phyloP scores from a whole-genome alignment of 345 rosid genomes.

The Rhizophora mangle region DNA sequence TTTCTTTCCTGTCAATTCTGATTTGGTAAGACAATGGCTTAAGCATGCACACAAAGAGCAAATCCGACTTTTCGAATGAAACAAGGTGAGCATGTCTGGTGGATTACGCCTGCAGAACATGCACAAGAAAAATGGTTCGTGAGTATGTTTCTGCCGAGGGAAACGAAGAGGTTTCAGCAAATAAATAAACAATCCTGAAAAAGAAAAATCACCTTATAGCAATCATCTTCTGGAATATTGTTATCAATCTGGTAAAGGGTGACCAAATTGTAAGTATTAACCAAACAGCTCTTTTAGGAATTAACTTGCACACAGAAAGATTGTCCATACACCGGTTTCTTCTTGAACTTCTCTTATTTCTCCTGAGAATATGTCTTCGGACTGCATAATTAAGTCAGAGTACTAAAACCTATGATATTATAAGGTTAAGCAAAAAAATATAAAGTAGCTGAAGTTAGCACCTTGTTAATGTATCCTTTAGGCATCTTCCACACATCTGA shows the following conservation, averaged over 20 bases:
- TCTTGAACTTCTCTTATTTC: slow-evolving; percentile 57
- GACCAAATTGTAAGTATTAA: background rate
- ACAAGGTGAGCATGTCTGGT: slow-evolving; percentile 44
- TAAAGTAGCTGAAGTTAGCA: background rate
- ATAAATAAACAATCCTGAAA: background rate
- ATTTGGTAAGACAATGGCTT: slow-evolving; percentile 43
- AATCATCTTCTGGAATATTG: slow-evolving; percentile 31
- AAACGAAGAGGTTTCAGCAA: no score
- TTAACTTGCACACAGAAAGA: background rate
- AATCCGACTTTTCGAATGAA: slow-evolving; percentile 50
- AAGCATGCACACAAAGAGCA: slow-evolving; percentile 47
- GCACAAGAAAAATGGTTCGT: background rate
- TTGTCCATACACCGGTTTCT: slow-evolving; percentile 49
- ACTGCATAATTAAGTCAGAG: slow-evolving; percentile 20
- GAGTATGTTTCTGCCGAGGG: no score
- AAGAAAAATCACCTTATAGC: slow-evolving; percentile 40
- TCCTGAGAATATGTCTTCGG: slow-evolving; percentile 50
- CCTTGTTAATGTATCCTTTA: slow-evolving; percentile 52
- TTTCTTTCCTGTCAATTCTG: slow-evolving; percentile 38
- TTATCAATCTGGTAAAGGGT: slow-evolving; percentile 30
- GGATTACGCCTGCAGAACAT: background rate
- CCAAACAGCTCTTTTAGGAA: background rate
- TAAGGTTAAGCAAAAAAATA: background rate
- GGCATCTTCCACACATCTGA: slow-evolving; percentile 52
- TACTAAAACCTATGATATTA: no score